Evolutionary conservation across 148 eudicot genomes (phyloP), one percentile per base, ranked within the genome.

Genomic region (Rhododendron griersonianum): DNA sequence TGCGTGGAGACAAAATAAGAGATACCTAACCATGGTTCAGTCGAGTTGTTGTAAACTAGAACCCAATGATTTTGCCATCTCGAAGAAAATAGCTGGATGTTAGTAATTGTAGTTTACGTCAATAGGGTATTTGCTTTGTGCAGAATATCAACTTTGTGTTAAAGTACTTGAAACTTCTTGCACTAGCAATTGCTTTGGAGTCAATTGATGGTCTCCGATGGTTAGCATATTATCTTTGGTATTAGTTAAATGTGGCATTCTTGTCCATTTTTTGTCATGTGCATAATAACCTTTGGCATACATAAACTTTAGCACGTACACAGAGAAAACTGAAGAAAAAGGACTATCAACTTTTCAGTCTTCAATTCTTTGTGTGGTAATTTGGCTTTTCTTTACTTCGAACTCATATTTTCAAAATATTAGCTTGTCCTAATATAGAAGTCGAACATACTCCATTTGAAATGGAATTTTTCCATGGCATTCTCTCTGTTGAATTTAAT

Each of bases 401-500:
- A 28, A 7, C 15, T 18, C 77, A 50, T 37, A 74, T 65, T 57
- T 47, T 55, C 83, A 63, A 45, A 71, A 18, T 47, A 37, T 18
- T 18, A 19, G 69, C 30, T 71, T 18, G 45, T 53, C 81, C 81
- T 71, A 44, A 28, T 81, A 73, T 41, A 82, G 80, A 78, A 63
- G 8, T 61, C 15, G 30, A 13, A 65, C 23, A 83, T 15, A 21
- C 18, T n/a, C 10, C 45, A n/a, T 6, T 69, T 59, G 33, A 28
- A 21, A 59, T 78, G 23, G n/a, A 11, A 39, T 30, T 47, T 78
- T 19, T 50, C 61, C 73, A 28, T 33, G 25, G 37, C 82, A 19
- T 82, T 84, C 16, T 65, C 47, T 84, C 55, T 86, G 21, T 51
- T 45, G 14, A 48, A 41, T 76, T 75, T 91, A 83, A 87, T 53